phyloP scores from a whole-genome alignment of 192 early-diverging fungal genomes.

The Backusella circina region DNA sequence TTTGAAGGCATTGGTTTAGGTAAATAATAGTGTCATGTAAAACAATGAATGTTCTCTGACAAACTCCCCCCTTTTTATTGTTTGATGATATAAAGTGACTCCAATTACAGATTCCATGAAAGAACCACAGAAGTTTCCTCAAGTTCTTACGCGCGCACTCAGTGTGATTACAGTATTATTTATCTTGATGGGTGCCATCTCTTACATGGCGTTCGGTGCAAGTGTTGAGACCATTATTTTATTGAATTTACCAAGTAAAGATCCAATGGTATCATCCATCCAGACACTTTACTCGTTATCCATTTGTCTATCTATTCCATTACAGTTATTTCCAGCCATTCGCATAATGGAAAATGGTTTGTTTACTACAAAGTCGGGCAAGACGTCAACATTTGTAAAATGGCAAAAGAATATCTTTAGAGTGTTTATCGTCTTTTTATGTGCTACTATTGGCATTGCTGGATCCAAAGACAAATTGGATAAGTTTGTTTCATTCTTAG shows the following conservation, averaged over 20 bases:
- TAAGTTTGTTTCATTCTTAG: background rate
- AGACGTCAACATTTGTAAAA: slow-evolving; percentile 55
- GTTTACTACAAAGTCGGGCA: slow-evolving; percentile 51
- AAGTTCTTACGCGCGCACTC: slow-evolving; percentile 43
- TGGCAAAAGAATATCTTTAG: slow-evolving; percentile 74
- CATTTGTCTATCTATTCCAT: slow-evolving; percentile 72
- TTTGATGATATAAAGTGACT: slow-evolving; percentile 19
- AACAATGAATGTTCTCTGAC: too few relatives aligned
- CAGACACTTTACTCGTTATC: slow-evolving; percentile 71
- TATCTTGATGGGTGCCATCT: slow-evolving; percentile 41
- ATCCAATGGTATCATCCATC: slow-evolving; percentile 50
- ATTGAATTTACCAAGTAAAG: slow-evolving; percentile 60
- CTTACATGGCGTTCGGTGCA: slow-evolving; percentile 65
- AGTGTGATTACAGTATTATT: slow-evolving; percentile 41
- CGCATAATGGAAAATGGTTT: slow-evolving; percentile 64
- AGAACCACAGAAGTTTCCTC: slow-evolving; percentile 51
- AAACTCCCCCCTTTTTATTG: too few relatives aligned
- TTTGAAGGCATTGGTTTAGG: slow-evolving; percentile 85
- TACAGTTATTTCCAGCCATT: slow-evolving; percentile 71
- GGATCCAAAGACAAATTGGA: background rate
- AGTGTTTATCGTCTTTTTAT: slow-evolving; percentile 47
- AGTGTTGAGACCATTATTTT: slow-evolving; percentile 72
- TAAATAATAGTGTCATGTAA: too few relatives aligned
- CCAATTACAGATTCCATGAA: slow-evolving; percentile 56
- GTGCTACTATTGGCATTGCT: slow-evolving; percentile 49